phyloP scores from a whole-genome alignment of 2,329 filamentous ascomycete genomes.

The Hypoxylon sp. region DNA sequence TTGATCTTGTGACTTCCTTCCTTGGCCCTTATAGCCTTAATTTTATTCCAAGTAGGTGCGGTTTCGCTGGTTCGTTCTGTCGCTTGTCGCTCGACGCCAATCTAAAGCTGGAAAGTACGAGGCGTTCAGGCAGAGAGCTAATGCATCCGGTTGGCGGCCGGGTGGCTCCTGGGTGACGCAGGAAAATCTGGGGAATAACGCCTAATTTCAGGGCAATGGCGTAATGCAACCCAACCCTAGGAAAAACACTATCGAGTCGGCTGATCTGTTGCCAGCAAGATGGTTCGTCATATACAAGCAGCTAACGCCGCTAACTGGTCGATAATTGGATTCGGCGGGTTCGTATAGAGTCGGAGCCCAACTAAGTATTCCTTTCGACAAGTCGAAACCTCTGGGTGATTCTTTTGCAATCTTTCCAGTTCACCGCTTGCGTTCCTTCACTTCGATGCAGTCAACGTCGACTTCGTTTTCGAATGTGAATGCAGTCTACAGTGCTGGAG shows the following conservation, averaged over 20 bases:
- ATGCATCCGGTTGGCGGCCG: constrained; percentile 37
- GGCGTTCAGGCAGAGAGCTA: constrained; percentile 22
- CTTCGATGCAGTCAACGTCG: constrained; percentile 9
- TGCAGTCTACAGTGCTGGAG: background rate
- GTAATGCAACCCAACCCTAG: constrained; percentile 38
- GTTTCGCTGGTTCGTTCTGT: constrained; percentile 22
- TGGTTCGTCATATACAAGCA: constrained; percentile 17
- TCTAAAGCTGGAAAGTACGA: constrained; percentile 14
- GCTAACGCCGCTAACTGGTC: constrained; percentile 17
- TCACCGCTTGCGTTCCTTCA: background rate
- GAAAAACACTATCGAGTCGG: constrained; percentile 27
- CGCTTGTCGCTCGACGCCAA: constrained; percentile 19
- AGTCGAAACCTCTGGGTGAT: constrained; percentile 8
- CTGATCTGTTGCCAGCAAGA: constrained; percentile 31
- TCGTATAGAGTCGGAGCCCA: constrained; percentile 6
- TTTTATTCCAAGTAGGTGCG: constrained; percentile 17
- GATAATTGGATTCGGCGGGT: constrained; percentile 9
- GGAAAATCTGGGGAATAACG: constrained; percentile 38
- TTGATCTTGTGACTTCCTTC: constrained; percentile 32
- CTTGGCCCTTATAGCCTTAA: constrained; percentile 16
- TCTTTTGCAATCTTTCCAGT: constrained; percentile 4
- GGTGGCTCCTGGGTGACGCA: constrained; percentile 16
- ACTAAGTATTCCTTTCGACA: constrained; percentile 4
- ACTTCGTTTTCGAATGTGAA: constrained; percentile 6
- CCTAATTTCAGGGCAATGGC: constrained; percentile 40